Conservation (phyloP, 2,329 filamentous ascomycete species). For the Setomelanomma holmii region DNA sequence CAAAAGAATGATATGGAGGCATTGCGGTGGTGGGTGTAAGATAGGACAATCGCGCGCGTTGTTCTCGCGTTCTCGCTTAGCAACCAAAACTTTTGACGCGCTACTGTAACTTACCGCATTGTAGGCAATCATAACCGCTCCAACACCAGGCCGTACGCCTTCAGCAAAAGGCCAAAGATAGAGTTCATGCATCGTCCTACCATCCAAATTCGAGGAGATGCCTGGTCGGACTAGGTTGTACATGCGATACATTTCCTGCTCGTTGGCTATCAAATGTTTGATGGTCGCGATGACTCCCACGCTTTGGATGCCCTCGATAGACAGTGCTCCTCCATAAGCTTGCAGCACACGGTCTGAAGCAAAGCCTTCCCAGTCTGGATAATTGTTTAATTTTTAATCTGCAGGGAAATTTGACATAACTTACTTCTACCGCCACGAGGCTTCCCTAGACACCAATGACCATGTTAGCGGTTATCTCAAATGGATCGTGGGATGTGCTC, state of each 20-base stretch:
- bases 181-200: conserved; percentile 76
- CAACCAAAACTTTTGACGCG: neutral
- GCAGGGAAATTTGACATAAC: neutral
- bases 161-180: conserved; percentile 90
- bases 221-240: conserved; percentile 48
- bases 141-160: conserved; percentile 77
- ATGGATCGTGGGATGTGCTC: neutral
- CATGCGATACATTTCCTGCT: conserved; percentile 67
- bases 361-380: conserved; percentile 71
- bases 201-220: conserved; percentile 70
- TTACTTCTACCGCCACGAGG: conserved; percentile 66
- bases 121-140: conserved; percentile 84
- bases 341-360: conserved; percentile 73
- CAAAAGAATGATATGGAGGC: neutral
- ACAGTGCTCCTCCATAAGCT: conserved; percentile 77
- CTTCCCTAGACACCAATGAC: conserved; percentile 61
- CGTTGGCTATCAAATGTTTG: conserved; percentile 75
- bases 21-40: neutral
- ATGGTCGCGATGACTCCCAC: conserved; percentile 75
- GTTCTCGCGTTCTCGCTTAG: neutral
- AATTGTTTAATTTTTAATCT: conserved; percentile 3
- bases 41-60: neutral
- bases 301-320: conserved; percentile 76
- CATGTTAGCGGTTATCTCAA: too few species aligned
- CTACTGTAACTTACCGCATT: conserved; percentile 46